Evolutionary conservation across 2,329 filamentous ascomycete genomes (phyloP), one percentile per base, ranked within the genome.

Genomic region (Colletotrichum falcatum): DNA sequence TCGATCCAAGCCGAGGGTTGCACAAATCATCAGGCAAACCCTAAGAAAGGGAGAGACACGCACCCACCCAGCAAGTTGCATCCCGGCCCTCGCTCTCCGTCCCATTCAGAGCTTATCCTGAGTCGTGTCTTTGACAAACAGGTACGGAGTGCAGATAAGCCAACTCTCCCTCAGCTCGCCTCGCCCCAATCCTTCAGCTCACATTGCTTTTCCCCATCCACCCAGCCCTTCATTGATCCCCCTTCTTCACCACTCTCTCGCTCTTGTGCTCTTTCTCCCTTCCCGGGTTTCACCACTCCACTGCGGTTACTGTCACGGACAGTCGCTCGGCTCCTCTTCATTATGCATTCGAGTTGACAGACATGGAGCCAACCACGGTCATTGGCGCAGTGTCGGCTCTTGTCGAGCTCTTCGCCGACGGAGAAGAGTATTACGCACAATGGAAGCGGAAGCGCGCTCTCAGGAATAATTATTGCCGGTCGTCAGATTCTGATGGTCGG

Each of bases 391-490:
- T 75, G 39, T 69, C 73, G 16, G 72, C 74, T 49, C 61, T 75
- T 35, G 51, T 63, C 6, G 64, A 70, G 23, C 65, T 73, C 26
- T 74, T 73, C 28, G 61, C 72, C 18, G 66, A 72, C 49, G 71
- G 70, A 39, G 48, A 66, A 48, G 67, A 73, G n/a, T 63, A 72
- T 69, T 82, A 83, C 75, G 72, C 75, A 2, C 74, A 71, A 23
- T 83, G 81, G 81, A 79, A 79, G 66, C 74, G 74, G 64, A 76
- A 75, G 26, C 76, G 79, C 39, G 77, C 78, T 65, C 71, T 70
- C 49, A 61, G 75, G 37, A 81, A 83, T 67, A 78, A 80, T 66
- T 82, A 83, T 66, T 54, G 37, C 26, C 74, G 70, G 23, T 72
- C 71, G 2, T 71, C 64, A 48, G 33, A 72, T 59, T 35, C 60